A percentile compares a stretch with the other conserved stretches of the same genome.
Evolutionary conservation across 495 filamentous ascomycete species (phyloP).

Genomic region (Melanomma pulvis-pyrius): DNA sequence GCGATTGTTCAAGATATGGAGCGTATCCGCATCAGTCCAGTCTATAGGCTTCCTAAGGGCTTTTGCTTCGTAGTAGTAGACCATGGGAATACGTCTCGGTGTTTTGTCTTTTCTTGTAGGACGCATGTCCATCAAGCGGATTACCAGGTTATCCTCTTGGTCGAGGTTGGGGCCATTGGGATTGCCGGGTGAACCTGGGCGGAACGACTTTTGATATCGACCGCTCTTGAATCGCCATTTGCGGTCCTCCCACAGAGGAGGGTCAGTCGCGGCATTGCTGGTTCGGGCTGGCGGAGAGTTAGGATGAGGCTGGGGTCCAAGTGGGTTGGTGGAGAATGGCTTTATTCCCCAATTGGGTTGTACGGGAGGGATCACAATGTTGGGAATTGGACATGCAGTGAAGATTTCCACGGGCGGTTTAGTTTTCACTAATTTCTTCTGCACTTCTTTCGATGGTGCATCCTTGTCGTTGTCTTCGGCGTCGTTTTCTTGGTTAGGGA

Average conservation of each 20-base stretch:
- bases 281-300: slow-evolving; percentile 6
- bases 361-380: neutral
- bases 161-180: neutral
- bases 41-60: slow-evolving; percentile 10
- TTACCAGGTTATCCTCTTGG: slow-evolving; percentile 7
- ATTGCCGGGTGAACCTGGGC: neutral
- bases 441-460: neutral
- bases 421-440: neutral
- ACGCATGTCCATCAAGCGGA: slow-evolving; percentile 30
- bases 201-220: slow-evolving; percentile 3
- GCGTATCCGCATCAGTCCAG: slow-evolving; percentile 11
- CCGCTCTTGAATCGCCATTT: slow-evolving; percentile 1
- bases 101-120: neutral
- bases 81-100: slow-evolving; percentile 1
- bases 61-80: slow-evolving; percentile 5
- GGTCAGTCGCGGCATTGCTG: slow-evolving; percentile 4
- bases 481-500: neutral
- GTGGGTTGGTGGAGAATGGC: slow-evolving; percentile 9
- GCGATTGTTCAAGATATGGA: slow-evolving; percentile 20
- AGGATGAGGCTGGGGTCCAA: slow-evolving; percentile 9
- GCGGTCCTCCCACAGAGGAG: slow-evolving; percentile 20
- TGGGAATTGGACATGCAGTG: neutral
- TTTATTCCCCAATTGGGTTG: neutral
- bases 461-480: neutral
- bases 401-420: neutral